Evolutionary conservation across 805 yeast genomes (phyloP).

Genomic region (Lipomyces yamanashiensis): DNA sequence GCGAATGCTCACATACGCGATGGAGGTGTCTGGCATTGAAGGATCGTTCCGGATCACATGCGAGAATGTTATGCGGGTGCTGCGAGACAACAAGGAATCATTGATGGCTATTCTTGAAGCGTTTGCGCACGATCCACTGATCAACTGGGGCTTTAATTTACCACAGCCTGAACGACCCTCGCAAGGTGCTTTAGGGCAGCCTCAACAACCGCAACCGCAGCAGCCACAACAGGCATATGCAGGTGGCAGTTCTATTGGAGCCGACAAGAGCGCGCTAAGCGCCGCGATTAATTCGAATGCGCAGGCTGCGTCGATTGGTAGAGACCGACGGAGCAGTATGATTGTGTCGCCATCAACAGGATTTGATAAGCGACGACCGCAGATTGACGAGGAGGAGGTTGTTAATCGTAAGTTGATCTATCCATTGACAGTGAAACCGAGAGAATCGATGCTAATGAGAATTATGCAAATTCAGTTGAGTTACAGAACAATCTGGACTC

Average conservation of each 20-base stretch:
- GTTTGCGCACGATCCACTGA: slow-evolving; percentile 96
- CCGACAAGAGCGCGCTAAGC: slow-evolving; percentile 5
- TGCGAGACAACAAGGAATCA: slow-evolving; percentile 92
- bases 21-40: slow-evolving; percentile 98
- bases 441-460: neutral
- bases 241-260: slow-evolving; percentile 2
- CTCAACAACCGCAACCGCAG: neutral
- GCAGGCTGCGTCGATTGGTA: slow-evolving; percentile 50
- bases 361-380: slow-evolving; percentile 35
- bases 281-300: slow-evolving; percentile 12
- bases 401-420: slow-evolving; percentile 45
- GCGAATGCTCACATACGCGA: slow-evolving; percentile 94
- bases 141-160: slow-evolving; percentile 87
- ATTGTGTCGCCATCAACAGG: slow-evolving; percentile 25
- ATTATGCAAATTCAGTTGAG: slow-evolving; percentile 45
- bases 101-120: slow-evolving; percentile 98
- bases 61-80: slow-evolving; percentile 94
- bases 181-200: neutral
- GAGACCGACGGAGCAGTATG: slow-evolving; percentile 41
- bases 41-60: slow-evolving; percentile 96
- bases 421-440: neutral
- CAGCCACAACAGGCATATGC: slow-evolving; percentile 6
- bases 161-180: slow-evolving; percentile 27
- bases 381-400: slow-evolving; percentile 76
- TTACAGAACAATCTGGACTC: slow-evolving; percentile 71